Percentiles rank a stretch among this genome's conserved stretches.
These are phyloP conservation scores for Alternaria infectoria DNA, from an alignment of 2,329 filamentous ascomycete species.

Conservation along the genomic window DNA sequence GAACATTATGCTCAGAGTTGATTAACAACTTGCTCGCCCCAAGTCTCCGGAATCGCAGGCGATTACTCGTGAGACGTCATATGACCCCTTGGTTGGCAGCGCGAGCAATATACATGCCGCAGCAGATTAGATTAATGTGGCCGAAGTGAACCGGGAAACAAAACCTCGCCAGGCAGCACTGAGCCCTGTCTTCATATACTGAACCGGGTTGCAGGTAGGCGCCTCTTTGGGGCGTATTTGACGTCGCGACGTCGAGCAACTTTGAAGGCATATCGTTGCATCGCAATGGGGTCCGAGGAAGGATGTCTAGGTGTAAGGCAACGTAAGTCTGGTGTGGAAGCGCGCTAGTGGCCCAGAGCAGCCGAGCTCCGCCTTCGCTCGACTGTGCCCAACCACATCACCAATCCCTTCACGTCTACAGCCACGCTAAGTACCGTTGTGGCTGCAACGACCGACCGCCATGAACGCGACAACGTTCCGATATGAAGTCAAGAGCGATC, in stretches of 20 bases:
- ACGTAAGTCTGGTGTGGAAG: background rate
- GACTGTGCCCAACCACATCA: background rate
- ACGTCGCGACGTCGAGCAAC: background rate
- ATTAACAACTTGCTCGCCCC: background rate
- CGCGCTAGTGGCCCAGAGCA: background rate
- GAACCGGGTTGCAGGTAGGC: constrained; percentile 20
- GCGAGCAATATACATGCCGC: constrained; percentile 22
- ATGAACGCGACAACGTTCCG: background rate
- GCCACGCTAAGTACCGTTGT: constrained; percentile 8
- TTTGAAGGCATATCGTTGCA: background rate
- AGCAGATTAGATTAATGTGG: constrained; percentile 18
- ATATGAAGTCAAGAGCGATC: constrained; percentile 14
- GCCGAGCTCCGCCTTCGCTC: background rate
- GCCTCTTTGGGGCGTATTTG: constrained; percentile 4
- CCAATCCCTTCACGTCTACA: constrained; percentile 1
- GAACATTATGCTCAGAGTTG: background rate
- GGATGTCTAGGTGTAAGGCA: background rate
- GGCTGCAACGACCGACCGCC: background rate
- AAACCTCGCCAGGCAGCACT: constrained; percentile 9
- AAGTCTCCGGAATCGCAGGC: background rate
- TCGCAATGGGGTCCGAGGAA: background rate
- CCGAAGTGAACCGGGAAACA: constrained; percentile 18
- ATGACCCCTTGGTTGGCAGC: background rate
- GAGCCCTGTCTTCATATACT: constrained; percentile 12
- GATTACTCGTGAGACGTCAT: background rate